Conservation (phyloP, 2,329 filamentous ascomycete genomes). For the Fusarium brevicatenulatum region DNA sequence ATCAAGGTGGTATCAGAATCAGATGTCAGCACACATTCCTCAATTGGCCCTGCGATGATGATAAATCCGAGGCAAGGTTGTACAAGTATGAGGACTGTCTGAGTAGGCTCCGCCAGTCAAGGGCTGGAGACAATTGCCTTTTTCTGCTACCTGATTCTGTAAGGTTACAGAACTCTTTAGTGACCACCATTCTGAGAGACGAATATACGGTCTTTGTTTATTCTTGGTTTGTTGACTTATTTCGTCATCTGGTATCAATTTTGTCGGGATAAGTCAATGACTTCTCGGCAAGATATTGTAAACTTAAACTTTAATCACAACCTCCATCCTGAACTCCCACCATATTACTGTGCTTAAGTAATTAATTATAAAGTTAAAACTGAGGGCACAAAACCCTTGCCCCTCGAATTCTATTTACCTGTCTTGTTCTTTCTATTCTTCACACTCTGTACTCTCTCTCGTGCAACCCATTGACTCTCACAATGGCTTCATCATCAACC, state of each 20-base stretch:
- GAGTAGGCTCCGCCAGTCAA: neutral
- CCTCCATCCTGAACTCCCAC: accelerated
- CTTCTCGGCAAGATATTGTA: neutral
- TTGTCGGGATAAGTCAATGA: accelerated
- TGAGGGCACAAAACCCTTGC: neutral
- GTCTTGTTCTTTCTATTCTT: neutral
- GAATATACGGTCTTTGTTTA: too few relatives aligned
- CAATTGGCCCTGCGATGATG: neutral
- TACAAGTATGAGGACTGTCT: too few relatives aligned
- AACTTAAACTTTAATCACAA: neutral
- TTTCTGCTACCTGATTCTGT: neutral
- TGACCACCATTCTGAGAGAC: neutral
- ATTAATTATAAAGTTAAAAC: neutral
- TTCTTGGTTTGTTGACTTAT: neutral
- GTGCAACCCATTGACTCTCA: neutral
- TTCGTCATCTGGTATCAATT: accelerated
- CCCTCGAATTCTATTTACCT: neutral
- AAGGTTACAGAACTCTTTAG: accelerated
- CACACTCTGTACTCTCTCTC: too few relatives aligned
- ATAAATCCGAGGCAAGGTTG: neutral
- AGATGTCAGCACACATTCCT: neutral
- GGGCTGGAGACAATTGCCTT: neutral
- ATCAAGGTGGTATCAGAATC: too few relatives aligned
- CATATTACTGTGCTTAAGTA: neutral
- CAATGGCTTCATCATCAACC: neutral